Evolutionary conservation across 345 rosid species (phyloP).

Genomic region (Nephelium lappaceum): DNA sequence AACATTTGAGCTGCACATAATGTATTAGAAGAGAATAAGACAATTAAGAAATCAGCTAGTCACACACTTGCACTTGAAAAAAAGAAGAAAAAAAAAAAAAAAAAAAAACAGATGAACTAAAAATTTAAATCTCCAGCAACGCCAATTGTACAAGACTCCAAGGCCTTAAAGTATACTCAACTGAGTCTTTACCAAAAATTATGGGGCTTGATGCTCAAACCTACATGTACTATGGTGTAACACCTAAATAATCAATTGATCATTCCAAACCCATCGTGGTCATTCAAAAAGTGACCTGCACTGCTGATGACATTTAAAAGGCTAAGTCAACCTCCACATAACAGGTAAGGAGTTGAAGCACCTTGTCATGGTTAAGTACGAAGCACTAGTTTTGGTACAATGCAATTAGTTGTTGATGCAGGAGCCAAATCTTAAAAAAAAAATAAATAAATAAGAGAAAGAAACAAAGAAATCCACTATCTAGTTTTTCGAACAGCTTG

Average conservation of each 20-base stretch:
- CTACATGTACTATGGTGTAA: background rate
- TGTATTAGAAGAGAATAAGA: background rate
- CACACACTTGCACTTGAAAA: background rate
- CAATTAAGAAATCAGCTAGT: background rate
- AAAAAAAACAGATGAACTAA: background rate
- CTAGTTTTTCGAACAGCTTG: too few species aligned
- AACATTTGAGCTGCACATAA: slow-evolving; percentile 61
- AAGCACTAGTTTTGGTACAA: too few species aligned
- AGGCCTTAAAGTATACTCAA: background rate
- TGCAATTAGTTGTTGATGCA: too few species aligned
- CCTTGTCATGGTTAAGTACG: too few species aligned
- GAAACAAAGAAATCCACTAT: too few species aligned
- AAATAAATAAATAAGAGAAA: too few species aligned
- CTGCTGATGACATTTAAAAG: too few species aligned
- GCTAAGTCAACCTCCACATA: too few species aligned
- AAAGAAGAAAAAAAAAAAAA: background rate
- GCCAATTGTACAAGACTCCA: background rate
- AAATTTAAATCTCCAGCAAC: background rate
- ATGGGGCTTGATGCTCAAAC: background rate
- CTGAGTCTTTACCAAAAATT: background rate
- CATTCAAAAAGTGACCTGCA: too few species aligned
- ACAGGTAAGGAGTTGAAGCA: too few species aligned
- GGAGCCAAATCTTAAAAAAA: too few species aligned
- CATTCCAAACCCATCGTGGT: too few species aligned
- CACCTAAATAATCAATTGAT: background rate